These are phyloP conservation scores for Ashbya aceris DNA, from an alignment of 1,139 yeast genomes.

Conservation along the genomic window DNA sequence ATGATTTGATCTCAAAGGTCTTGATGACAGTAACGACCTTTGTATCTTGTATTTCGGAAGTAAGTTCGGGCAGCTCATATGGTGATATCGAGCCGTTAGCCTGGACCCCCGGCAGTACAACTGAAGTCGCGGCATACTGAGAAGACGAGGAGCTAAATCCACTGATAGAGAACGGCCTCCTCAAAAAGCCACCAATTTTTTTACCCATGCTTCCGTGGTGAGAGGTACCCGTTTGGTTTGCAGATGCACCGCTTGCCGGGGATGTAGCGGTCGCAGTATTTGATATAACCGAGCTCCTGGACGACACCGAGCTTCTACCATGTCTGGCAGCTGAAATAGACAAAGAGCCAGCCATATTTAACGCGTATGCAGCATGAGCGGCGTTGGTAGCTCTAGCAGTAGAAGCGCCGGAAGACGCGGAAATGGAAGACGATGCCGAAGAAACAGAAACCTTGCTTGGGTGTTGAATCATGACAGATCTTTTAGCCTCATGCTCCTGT, in stretches of 20 bases:
- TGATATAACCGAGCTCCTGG: constrained; percentile 19
- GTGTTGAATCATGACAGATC: background rate
- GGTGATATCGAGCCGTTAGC: constrained; percentile 40
- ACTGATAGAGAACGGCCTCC: constrained; percentile 40
- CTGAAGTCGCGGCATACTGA: constrained; percentile 28
- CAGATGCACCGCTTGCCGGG: background rate
- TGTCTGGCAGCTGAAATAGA: constrained; percentile 6
- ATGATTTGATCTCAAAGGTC: constrained; percentile 49
- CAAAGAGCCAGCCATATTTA: background rate
- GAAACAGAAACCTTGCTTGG: constrained; percentile 3
- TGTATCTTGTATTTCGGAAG: constrained; percentile 36
- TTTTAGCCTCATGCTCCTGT: constrained; percentile 30
- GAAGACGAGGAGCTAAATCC: constrained; percentile 34
- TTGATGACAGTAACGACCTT: constrained; percentile 51
- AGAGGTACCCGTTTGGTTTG: constrained; percentile 4
- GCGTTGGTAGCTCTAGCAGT: background rate
- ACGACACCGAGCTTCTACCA: constrained; percentile 21
- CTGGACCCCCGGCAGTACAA: constrained; percentile 18
- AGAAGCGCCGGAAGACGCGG: constrained; percentile 4
- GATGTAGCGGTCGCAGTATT: constrained; percentile 10
- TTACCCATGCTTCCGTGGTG: constrained; percentile 29
- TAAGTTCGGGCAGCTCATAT: constrained; percentile 52
- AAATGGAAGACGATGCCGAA: background rate
- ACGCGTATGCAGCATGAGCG: background rate
- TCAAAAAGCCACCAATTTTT: constrained; percentile 37